phyloP scores from a whole-genome alignment of 768 basidiomycete genomes.

The Chalciporus piperatus region DNA sequence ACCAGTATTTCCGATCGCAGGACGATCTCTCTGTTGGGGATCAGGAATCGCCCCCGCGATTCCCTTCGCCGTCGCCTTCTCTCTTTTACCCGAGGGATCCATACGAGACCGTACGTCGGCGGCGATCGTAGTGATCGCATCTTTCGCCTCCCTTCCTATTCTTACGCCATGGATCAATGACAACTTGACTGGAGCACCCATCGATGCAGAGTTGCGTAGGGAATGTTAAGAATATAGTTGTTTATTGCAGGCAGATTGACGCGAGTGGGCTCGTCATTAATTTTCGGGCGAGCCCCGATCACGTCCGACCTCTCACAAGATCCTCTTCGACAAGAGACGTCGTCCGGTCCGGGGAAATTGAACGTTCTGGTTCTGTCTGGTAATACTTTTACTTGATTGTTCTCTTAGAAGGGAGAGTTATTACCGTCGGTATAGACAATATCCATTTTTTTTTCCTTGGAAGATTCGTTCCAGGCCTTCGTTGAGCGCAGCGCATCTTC shows the following conservation, averaged over 20 bases:
- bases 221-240: neutral
- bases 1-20: conserved; percentile 60
- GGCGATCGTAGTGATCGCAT: conserved; percentile 1
- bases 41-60: neutral
- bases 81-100: conserved; percentile 2
- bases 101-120: conserved; percentile 10
- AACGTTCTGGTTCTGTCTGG: no score
- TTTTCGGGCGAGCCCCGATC: no score
- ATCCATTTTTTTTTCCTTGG: no score
- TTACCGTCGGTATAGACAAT: no score
- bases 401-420: no score
- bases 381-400: no score
- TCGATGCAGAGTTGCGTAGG: neutral
- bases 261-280: neutral
- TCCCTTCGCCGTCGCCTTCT: neutral
- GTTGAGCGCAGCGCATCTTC: no score
- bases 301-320: no score
- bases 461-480: no score
- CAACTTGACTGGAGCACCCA: neutral
- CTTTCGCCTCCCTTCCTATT: neutral
- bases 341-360: no score
- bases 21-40: conserved; percentile 19
- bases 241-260: neutral
- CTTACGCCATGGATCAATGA: neutral
- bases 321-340: no score